Base-by-base conservation (phyloP, 352 stramenopile species). In the Lagenidium giganteum region DNA sequence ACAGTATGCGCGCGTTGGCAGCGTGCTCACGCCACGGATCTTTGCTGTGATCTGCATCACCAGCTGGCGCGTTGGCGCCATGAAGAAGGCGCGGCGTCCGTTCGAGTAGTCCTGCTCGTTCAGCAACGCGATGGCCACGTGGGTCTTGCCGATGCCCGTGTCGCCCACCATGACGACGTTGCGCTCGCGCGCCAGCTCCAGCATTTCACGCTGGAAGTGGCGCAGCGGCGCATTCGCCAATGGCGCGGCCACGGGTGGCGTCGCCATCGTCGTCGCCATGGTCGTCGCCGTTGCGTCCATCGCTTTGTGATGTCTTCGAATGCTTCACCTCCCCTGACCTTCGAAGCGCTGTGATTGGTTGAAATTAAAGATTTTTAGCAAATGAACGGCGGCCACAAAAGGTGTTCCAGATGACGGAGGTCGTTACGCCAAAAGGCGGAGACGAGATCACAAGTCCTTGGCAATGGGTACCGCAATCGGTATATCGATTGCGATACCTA, bases 91-190 rank as follows among this genome's bases (percentile, higher is more conserved):
- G 54, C 81, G 81, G 28, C 64, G 62, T 43, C 65, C 61, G 38
- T 31, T 57, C 24, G 66, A 70, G 43, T 91, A 90, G 53, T 90
- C 76, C 57, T 86, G 76, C 48, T 91, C 76, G 11, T 49, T 64
- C 0, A 93, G 63, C 50, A 91, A 40, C 40, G 74, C 68, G 52
- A 93, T 89, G 34, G 78, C 76, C 30, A 93, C 57, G 38, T 88
- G 89, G 7, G 81, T 93, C 69, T 93, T 93, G 43, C 81, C 81
- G 52, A 91, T 93, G 42, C 81, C 81, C 35, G 81, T 93, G 31
- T 73, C 67, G 7, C 78, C 78, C 30, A 93, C 78, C 73, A 93
- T 85, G 41, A 93, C 77, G 21, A 93, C 73, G 45, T 93, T 93
- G 47, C 67, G 57, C 48, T 77, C 61, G 29, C 78, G 78, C 39